Percentiles rank a stretch among this genome's conserved stretches.
phyloP scores from a whole-genome alignment of 768 basidiomycete genomes.

The Crucibulum laeve region DNA sequence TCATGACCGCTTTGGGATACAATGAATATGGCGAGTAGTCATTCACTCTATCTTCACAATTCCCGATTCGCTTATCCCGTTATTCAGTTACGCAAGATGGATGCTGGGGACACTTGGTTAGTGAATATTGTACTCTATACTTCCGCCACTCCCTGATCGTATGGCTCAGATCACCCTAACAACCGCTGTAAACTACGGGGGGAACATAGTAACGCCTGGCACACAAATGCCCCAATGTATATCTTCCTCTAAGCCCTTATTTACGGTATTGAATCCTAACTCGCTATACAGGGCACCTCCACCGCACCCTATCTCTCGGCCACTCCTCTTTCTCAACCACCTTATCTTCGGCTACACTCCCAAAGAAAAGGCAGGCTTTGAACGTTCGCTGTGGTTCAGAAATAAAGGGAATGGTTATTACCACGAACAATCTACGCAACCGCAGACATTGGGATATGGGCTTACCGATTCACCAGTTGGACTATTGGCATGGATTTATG shows the following conservation, averaged over 20 bases:
- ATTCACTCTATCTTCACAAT: background rate
- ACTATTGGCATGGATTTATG: slow-evolving; percentile 50
- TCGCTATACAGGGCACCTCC: slow-evolving; percentile 5
- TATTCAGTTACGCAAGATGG: slow-evolving; percentile 27
- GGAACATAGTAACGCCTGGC: background rate
- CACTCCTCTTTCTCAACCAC: slow-evolving; percentile 18
- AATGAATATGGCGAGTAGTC: slow-evolving; percentile 37
- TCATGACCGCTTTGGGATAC: slow-evolving; percentile 47
- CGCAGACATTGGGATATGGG: slow-evolving; percentile 52
- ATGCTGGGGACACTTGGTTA: slow-evolving; percentile 18
- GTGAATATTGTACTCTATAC: background rate
- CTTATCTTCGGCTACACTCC: slow-evolving; percentile 21
- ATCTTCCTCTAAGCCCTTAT: slow-evolving; percentile 7
- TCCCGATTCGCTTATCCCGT: background rate
- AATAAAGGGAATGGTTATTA: slow-evolving; percentile 32
- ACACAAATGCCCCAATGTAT: slow-evolving; percentile 17
- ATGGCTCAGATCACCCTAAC: background rate
- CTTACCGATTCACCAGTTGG: slow-evolving; percentile 58
- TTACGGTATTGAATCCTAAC: background rate
- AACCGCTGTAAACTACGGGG: background rate
- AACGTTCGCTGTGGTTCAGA: slow-evolving; percentile 22
- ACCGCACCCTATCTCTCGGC: slow-evolving; percentile 15
- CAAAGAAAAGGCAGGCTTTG: slow-evolving; percentile 28
- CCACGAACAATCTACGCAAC: slow-evolving; percentile 36
- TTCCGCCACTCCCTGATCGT: background rate